phyloP scores from a whole-genome alignment of 805 yeast genomes.

The Ogataea pilisensis region DNA sequence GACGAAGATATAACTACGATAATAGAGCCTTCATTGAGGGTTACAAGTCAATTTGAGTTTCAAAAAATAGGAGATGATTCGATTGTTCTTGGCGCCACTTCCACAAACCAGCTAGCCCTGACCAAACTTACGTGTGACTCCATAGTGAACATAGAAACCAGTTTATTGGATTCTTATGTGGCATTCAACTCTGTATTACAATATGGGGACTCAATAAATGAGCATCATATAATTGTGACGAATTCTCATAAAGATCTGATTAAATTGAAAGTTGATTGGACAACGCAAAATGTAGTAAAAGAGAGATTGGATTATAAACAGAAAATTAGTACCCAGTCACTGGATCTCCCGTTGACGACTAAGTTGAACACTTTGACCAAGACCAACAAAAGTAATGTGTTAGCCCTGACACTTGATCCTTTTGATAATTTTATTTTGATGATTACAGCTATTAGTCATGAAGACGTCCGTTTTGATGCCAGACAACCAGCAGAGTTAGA shows the following conservation, averaged over 20 bases:
- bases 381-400: constrained; percentile 6
- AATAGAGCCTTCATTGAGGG: constrained; percentile 4
- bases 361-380: constrained; percentile 13
- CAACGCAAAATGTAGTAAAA: neutral
- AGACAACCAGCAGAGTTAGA: constrained; percentile 10
- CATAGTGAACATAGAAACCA: neutral
- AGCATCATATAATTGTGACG: constrained; percentile 8
- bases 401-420: constrained; percentile 8
- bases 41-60: constrained; percentile 12
- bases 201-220: constrained; percentile 1
- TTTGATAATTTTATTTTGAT: constrained; percentile 9
- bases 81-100: constrained; percentile 2
- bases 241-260: constrained; percentile 10
- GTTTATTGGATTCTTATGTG: constrained; percentile 6
- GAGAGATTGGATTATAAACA: constrained; percentile 9
- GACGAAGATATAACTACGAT: constrained; percentile 3
- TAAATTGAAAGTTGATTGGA: constrained; percentile 9
- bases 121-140: constrained; percentile 3
- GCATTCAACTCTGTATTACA: constrained; percentile 15
- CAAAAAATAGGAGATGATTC: constrained; percentile 1
- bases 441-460: constrained; percentile 7
- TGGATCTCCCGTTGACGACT: constrained; percentile 7
- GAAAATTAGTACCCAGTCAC: neutral
- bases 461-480: constrained; percentile 8
- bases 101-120: constrained; percentile 6